Evolutionary conservation across 495 filamentous ascomycete species (phyloP), one percentile per base, ranked within the genome.

Genomic region (Venustampulla echinocandica): DNA sequence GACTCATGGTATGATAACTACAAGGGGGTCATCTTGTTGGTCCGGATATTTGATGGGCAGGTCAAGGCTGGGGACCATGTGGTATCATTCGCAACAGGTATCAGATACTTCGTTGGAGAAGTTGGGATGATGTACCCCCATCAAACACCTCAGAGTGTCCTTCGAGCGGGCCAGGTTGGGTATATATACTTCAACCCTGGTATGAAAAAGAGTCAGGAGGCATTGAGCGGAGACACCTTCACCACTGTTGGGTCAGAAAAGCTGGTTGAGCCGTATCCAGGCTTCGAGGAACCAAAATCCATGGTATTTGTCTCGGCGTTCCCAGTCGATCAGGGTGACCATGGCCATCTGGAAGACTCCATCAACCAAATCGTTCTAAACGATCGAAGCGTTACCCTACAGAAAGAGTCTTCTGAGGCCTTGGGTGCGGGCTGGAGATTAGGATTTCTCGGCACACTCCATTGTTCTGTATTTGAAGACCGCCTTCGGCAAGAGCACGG

Each of bases 281-380:
- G 92, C 0, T 98, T 98, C 51, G 92, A 95, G 64, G 93, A 98
- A 59, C 92, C 92, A 5, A 94, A 98, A 64, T 82, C 90, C 2
- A 98, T 98, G 92, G 92, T 96, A 18, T 98, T 97, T 58, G 92
- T 98, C 10, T 89, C 90, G 4, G 92, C 93, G 0, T 98, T 93
- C 54, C 92, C 92, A 1, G 81, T 86, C 0, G 90, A 98, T 62
- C 88, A 93, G 48, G 69, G 79, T 58, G 84, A 92, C 62, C 90
- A 94, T 58, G 74, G 73, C 48, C 86, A 90, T 58, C 68, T 98
- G 10, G 87, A 93, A 52, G 92, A 98, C 61, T 94, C 87, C 58
- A 94, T 98, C 58, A 83, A 88, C 41, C 92, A 97, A 60, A 73
- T 96, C 20, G 79, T 90, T 14, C 76, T 97, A 47, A 98, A 98